Evolutionary conservation across 2,329 filamentous ascomycete species (phyloP).

Genomic region (Fusarium dimerum): DNA sequence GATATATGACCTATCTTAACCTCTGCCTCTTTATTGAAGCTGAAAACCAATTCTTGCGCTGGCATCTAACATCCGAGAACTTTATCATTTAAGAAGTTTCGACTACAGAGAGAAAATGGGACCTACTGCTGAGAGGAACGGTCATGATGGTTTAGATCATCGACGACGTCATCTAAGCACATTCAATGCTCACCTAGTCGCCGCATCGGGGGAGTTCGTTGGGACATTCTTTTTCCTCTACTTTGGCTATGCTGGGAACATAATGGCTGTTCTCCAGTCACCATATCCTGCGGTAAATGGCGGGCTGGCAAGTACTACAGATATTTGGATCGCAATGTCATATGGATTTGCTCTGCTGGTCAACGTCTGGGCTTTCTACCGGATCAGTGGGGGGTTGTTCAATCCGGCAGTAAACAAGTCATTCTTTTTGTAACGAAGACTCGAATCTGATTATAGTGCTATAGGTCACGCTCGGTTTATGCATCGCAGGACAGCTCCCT

Average conservation of each 20-base stretch:
- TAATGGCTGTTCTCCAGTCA: conserved; percentile 18
- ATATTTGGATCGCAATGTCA: conserved; percentile 20
- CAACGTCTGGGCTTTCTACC: conserved; percentile 56
- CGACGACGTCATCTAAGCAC: conserved; percentile 14
- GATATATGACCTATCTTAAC: no score
- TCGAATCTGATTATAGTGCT: neutral
- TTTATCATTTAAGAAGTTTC: no score
- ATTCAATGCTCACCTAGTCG: conserved; percentile 19
- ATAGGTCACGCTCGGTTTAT: conserved; percentile 23
- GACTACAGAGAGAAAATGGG: conserved; percentile 7
- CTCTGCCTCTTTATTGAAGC: no score
- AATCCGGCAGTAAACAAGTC: conserved; percentile 33
- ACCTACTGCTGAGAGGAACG: neutral
- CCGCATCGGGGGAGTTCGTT: conserved; percentile 21
- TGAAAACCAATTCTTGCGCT: no score
- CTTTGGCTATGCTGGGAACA: conserved; percentile 26
- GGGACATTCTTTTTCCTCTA: conserved; percentile 27
- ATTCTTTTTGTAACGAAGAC: neutral
- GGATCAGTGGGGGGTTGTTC: conserved; percentile 50
- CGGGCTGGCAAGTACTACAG: conserved; percentile 13
- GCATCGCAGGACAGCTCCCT: conserved; percentile 17
- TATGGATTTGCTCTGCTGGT: conserved; percentile 42
- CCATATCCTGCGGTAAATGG: conserved; percentile 9
- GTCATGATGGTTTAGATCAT: conserved; percentile 1
- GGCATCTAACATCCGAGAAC: no score